Evolutionary conservation across 345 rosid genomes (phyloP), one percentile per base, ranked within the genome.

Genomic region (Eucalyptus caleyi): DNA sequence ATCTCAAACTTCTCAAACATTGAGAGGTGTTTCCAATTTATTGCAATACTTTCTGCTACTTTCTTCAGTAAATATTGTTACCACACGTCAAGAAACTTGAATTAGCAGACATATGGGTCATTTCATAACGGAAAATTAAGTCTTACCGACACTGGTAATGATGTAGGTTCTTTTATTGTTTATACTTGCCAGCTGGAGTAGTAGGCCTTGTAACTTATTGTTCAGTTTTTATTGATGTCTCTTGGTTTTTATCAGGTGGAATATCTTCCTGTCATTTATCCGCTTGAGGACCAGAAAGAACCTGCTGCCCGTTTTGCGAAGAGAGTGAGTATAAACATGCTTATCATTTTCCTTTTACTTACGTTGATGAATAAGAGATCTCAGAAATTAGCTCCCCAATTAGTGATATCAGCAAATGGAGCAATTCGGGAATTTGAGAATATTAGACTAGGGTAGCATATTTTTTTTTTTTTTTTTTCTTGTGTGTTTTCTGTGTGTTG

Each of bases 201-300:
- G 83, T 77, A 77, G 83, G 19, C 47, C 83, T 77, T 77, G 26
- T 77, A 77, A 77, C 45, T 77, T 77, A 77, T 77, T 37, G 26
- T 37, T 77, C 83, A 77, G 83, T 37, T 34, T 69, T 77, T 42
- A 77, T 87, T 40, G 14, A 59, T 30, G 44, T 86, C 50, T n/a
- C 90, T 89, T 16, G 90, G 34, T 83, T 88, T 87, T 90, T 88
- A 89, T 89, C 95, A 98, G 99, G 93, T 98, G 15, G 98, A 98
- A 88, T 98, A 98, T 90, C 98, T 98, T 92, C 99, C 99, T 15
- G 92, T 96, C 62, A 88, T 97, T 87, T 94, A 92, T 88, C 98
- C 98, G 80, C 94, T 86, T 80, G 96, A 95, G 51, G 92, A 92
- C 91, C 93, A 92, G 82, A 96, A 97, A 89, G 98, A 94, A 91